Conservation (phyloP, 202 grass and related monocot genomes). For the Setaria viridis region DNA sequence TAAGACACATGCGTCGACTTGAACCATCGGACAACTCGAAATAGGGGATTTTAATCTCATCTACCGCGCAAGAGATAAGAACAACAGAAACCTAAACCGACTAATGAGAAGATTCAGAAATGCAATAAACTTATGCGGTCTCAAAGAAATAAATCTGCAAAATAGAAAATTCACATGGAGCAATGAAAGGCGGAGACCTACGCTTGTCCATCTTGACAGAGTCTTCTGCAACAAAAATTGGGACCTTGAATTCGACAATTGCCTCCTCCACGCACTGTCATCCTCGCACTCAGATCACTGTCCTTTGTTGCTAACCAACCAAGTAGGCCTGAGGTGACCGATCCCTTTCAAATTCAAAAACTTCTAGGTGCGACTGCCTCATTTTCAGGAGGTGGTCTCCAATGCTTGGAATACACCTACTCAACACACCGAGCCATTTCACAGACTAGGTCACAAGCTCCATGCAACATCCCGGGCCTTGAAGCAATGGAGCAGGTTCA, state of each 20-base stretch:
- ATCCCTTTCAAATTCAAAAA: neutral
- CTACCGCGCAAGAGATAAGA: too few relatives aligned
- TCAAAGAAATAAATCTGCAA: neutral
- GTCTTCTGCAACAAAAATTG: neutral
- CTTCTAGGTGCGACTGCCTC: accelerated
- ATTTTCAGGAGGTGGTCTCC: neutral
- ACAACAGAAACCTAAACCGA: too few relatives aligned
- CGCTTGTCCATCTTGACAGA: neutral
- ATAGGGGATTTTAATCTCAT: too few relatives aligned
- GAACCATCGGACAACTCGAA: too few relatives aligned
- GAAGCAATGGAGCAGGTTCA: neutral
- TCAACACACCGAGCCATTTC: neutral
- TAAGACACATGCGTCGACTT: too few relatives aligned
- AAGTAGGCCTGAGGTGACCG: neutral
- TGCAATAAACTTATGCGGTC: too few relatives aligned
- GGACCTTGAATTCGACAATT: neutral
- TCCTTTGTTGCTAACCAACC: neutral
- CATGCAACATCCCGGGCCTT: too few relatives aligned
- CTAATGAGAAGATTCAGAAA: too few relatives aligned
- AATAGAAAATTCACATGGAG: neutral
- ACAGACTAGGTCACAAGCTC: neutral
- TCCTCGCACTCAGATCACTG: neutral
- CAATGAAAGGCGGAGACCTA: neutral
- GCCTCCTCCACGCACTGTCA: neutral
- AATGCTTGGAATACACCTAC: neutral